Percentiles rank a stretch among this genome's conserved stretches.
These are phyloP conservation scores for Hibiscus trionum DNA, from an alignment of 345 rosid genomes.

Conservation along the genomic window DNA sequence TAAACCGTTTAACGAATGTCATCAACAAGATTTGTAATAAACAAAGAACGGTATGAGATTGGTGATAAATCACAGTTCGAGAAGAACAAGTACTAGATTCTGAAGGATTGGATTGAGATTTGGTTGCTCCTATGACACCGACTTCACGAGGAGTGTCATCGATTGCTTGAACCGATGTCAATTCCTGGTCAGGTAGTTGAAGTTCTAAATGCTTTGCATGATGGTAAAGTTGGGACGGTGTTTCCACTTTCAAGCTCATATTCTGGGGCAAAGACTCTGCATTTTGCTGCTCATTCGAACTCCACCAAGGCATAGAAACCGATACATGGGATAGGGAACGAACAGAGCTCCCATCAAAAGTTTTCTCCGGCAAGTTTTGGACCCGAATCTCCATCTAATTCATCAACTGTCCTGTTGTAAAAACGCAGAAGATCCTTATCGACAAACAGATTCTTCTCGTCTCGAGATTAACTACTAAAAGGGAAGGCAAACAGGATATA, in stretches of 20 bases:
- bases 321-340: constrained; percentile 26
- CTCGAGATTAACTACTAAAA: too few species aligned
- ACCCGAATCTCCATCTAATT: constrained; percentile 20
- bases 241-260: too few species aligned
- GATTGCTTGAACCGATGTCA: constrained; percentile 34
- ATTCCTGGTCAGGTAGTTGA: constrained; percentile 34
- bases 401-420: background rate
- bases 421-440: background rate
- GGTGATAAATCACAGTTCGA: background rate
- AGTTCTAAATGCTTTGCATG: background rate
- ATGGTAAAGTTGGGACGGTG: constrained; percentile 25
- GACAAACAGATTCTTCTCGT: too few species aligned
- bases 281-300: constrained; percentile 24
- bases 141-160: constrained; percentile 51
- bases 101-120: constrained; percentile 2
- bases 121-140: constrained; percentile 10
- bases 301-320: constrained; percentile 35
- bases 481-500: too few species aligned
- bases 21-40: background rate
- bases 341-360: constrained; percentile 21
- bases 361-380: constrained; percentile 35
- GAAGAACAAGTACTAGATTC: constrained; percentile 7
- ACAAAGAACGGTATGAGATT: background rate
- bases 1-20: background rate
- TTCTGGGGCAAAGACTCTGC: constrained; percentile 6